Base-by-base conservation (phyloP, 2,329 filamentous ascomycete species). In the Diaporthe sp. region DNA sequence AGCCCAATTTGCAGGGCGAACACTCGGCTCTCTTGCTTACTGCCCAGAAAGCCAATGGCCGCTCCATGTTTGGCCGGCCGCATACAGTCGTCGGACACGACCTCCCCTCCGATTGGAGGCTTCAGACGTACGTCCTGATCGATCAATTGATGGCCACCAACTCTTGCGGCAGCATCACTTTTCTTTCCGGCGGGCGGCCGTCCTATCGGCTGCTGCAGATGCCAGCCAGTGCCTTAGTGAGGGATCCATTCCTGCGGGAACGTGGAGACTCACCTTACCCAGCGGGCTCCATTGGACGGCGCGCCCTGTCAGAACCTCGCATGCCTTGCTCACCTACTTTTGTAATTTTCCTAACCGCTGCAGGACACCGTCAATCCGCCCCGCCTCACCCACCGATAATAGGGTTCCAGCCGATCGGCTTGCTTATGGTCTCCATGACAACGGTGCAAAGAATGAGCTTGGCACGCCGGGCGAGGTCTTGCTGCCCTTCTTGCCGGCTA, bases 251-350 rank as follows among this genome's bases (percentile, higher is more conserved):
- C 56, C 70, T 71, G 70, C 70, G 44, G 56, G 70, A 55, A 63
- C 56, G 47, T 71, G 70, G 70, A 71, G 70, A 71, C 70, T 71
- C 56, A 71, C 70, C 58, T 71, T 55, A 71, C 70, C 70, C 70
- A 71, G 47, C 56, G 42, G 55, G 69, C 56, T 55, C 69, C 25
- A 71, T 71, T 71, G 70, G 70, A 53, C 44, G 32, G 22, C 15
- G 5, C 56, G 32, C 70, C 44, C 56, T 61, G 69, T 47, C 56
- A 63, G 44, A 66, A 50, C 8, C 17, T n/a, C n/a, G n/a, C n/a
- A n/a, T n/a, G n/a, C 44, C 15, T 50, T n/a, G 22, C 63, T 71
- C 70, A 71, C 70, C 70, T 71, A 53, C 59, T 71, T 63, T 68
- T 68, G 35, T 42, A 25, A 50, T 53, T 63, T 35, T 51, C 37